Base-by-base conservation (phyloP, 1,284 basidiomycete genomes). In the Heterobasidion irregulare region DNA sequence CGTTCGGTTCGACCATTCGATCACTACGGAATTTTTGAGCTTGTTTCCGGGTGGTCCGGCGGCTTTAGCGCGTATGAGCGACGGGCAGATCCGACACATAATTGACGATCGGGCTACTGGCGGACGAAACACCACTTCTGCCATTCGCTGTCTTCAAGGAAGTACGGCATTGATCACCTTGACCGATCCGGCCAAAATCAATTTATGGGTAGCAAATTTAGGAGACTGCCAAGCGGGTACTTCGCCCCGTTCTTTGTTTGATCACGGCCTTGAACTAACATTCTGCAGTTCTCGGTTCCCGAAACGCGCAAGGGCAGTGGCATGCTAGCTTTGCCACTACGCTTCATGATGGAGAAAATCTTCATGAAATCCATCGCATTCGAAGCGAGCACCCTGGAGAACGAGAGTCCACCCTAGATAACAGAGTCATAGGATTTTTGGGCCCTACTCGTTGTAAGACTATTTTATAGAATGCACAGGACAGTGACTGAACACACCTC, bases 201-300 rank as follows among this genome's bases (percentile, higher is more conserved):
- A 82, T 59, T 59, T 87, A 10, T 86, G 84, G 84, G 70, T 85
- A 43, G 79, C 77, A n/a, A 84, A 82, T 65, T 69, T 87, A 36
- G 84, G 84, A 13, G 79, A 86, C 65, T 82, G 81, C 61, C 75
- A 77, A 63, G 83, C 84, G 67, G 79, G 84, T 83, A 61, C 51
- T 38, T 49, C 45, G 47, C 44, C 41, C 35, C 46, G 18, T 43
- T 41, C 53, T 32, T 49, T 49, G 34, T 8, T 15, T 2, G n/a
- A 33, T 10, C 9, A 19, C 32, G 16, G 43, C 16, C 9, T 35
- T 12, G 0, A 26, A 45, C 36, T 10, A 53, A 32, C 18, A 33
- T 34, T 13, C 33, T 32, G 80, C 76, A 62, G 61, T 82, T 32
- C 73, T 85, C 26, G 81, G 74, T n/a, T 67, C 68, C 41, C 73